Conservation (phyloP, 1,284 basidiomycete species). For the Crepidotus sp. region DNA sequence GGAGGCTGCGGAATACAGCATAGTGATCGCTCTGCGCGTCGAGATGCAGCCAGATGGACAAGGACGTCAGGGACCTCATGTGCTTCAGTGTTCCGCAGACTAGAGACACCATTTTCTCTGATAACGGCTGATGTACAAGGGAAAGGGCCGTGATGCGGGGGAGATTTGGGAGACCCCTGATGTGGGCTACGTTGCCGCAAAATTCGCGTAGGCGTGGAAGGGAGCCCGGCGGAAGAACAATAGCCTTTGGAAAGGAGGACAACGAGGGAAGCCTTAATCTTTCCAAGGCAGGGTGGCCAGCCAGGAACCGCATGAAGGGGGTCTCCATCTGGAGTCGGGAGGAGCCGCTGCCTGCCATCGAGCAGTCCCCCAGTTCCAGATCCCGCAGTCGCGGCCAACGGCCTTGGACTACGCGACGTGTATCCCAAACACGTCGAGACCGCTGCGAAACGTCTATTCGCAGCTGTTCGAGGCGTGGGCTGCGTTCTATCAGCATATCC, state of each 20-base stretch:
- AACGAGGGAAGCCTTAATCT: conserved; percentile 13
- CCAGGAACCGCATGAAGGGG: conserved; percentile 17
- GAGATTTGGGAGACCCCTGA: conserved; percentile 14
- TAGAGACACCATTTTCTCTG: conserved; percentile 13
- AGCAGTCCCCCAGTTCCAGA: conserved; percentile 16
- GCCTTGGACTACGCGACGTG: conserved; percentile 15
- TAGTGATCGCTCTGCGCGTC: conserved; percentile 17
- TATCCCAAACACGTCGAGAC: conserved; percentile 18
- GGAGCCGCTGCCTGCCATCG: conserved; percentile 11
- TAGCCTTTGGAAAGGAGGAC: conserved; percentile 16
- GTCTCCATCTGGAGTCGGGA: conserved; percentile 13
- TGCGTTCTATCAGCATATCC: conserved; percentile 17
- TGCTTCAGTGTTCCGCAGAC: conserved; percentile 14
- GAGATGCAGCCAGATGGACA: conserved; percentile 18
- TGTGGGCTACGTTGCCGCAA: conserved; percentile 12
- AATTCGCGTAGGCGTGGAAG: conserved; percentile 14
- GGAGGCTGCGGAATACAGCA: conserved; percentile 10
- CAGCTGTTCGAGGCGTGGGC: conserved; percentile 15
- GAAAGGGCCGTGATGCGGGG: conserved; percentile 10
- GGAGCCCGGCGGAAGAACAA: conserved; percentile 7
- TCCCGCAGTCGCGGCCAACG: conserved; percentile 14
- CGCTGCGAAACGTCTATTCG: conserved; percentile 17
- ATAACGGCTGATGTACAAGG: conserved; percentile 15
- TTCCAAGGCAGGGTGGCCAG: conserved; percentile 10
- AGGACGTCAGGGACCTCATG: conserved; percentile 12